Conservation (phyloP, 805 yeast genomes). For the Zygoascus ofunaensis region DNA sequence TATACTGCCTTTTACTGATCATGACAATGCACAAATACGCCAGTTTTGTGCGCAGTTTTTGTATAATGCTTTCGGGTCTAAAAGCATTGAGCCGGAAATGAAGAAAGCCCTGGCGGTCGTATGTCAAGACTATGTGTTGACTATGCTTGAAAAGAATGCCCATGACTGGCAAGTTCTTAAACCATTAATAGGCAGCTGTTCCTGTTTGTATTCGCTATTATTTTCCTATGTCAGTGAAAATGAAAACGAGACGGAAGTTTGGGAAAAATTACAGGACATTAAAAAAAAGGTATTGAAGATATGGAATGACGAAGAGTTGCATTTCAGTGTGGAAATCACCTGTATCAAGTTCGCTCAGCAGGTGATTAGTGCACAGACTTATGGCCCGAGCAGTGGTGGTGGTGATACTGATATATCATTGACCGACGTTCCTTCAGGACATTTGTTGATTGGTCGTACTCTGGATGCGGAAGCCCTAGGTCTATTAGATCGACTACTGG, state of each 20-base stretch:
- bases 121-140: slow-evolving; percentile 22
- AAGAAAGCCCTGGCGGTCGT: slow-evolving; percentile 22
- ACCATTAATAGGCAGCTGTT: slow-evolving; percentile 33
- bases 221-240: slow-evolving; percentile 34
- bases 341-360: slow-evolving; percentile 64
- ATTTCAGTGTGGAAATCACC: slow-evolving; percentile 52
- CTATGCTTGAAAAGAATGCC: slow-evolving; percentile 14
- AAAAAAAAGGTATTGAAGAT: slow-evolving; percentile 51
- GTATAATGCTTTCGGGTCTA: slow-evolving; percentile 29
- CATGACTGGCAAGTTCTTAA: slow-evolving; percentile 27
- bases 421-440: slow-evolving; percentile 43
- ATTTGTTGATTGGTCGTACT: slow-evolving; percentile 51
- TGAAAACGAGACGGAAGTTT: slow-evolving; percentile 36
- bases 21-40: slow-evolving; percentile 26
- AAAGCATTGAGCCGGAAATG: slow-evolving; percentile 16
- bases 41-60: slow-evolving; percentile 32
- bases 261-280: slow-evolving; percentile 49
- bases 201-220: slow-evolving; percentile 39
- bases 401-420: slow-evolving; percentile 36
- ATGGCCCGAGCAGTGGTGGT: slow-evolving; percentile 26
- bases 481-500: slow-evolving; percentile 56
- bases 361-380: slow-evolving; percentile 46
- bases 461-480: slow-evolving; percentile 67
- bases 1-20: slow-evolving; percentile 30
- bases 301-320: slow-evolving; percentile 37